A percentile compares a stretch with the other conserved stretches of the same genome.
Evolutionary conservation across 2,329 filamentous ascomycete genomes (phyloP).

Genomic region (Decorospora gaudefroyi): DNA sequence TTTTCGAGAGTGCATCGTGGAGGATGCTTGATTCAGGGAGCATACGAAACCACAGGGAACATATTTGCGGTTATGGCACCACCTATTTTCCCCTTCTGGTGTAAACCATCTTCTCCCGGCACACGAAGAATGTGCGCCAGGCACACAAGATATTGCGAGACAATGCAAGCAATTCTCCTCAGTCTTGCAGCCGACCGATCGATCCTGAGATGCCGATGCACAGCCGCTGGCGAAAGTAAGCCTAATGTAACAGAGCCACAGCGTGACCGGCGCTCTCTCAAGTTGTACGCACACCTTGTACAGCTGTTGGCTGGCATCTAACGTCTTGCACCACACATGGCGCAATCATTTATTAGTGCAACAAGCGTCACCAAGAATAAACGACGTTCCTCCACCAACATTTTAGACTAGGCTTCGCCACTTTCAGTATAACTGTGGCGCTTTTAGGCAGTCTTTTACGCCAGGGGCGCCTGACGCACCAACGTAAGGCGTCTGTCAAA

Average conservation of each 20-base stretch:
- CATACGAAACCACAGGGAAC: constrained; percentile 1
- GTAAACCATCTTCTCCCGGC: not conserved
- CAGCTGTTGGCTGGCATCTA: constrained; percentile 4
- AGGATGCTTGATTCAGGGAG: not conserved
- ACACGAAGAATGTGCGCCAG: constrained; percentile 1
- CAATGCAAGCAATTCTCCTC: constrained; percentile 4
- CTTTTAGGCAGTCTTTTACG: constrained; percentile 13
- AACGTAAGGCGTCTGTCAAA: constrained; percentile 22
- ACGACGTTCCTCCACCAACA: constrained; percentile 3
- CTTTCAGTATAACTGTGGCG: constrained; percentile 26
- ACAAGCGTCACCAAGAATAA: constrained; percentile 11
- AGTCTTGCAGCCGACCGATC: not conserved
- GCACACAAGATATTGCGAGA: constrained; percentile 7
- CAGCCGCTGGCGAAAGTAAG: constrained; percentile 2
- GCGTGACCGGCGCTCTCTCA: constrained; percentile 13
- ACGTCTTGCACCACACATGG: constrained; percentile 2
- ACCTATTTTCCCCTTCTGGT: not conserved
- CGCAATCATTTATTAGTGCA: constrained; percentile 7
- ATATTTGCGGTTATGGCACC: not conserved
- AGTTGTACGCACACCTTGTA: constrained; percentile 1
- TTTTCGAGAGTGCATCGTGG: not conserved
- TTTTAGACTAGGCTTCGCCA: constrained; percentile 2
- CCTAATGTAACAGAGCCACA: constrained; percentile 16
- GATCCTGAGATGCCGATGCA: not conserved
- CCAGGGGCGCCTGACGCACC: constrained; percentile 11